A percentile compares a stretch with the other conserved stretches of the same genome.
Conservation (phyloP, 1,284 basidiomycete genomes). For the Leccinum cinnamomeum region DNA sequence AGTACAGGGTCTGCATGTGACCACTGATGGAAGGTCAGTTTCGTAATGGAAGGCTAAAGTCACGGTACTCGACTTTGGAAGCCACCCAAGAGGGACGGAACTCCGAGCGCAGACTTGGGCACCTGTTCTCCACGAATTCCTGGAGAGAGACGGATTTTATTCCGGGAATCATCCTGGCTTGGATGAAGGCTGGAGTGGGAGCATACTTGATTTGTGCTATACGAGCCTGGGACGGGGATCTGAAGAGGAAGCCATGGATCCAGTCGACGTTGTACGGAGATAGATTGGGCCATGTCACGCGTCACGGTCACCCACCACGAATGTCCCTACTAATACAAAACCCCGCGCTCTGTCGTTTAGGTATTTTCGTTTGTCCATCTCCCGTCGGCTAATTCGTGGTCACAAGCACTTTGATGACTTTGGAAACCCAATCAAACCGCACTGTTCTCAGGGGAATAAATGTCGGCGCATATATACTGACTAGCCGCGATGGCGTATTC, state of each 20-base stretch:
- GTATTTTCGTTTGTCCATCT: conserved; percentile 18
- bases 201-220: conserved; percentile 33
- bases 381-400: conserved; percentile 13
- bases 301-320: conserved; percentile 27
- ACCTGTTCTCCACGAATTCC: conserved; percentile 54
- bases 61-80: conserved; percentile 51
- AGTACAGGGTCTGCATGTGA: conserved; percentile 74
- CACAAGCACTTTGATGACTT: conserved; percentile 45
- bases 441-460: conserved; percentile 45
- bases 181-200: conserved; percentile 41
- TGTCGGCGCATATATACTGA: conserved; percentile 43
- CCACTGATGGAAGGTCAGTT: conserved; percentile 45
- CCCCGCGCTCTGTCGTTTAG: conserved; percentile 46
- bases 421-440: conserved; percentile 42
- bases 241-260: conserved; percentile 36
- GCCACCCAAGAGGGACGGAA: conserved; percentile 69
- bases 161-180: conserved; percentile 33
- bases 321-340: conserved; percentile 40
- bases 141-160: conserved; percentile 42
- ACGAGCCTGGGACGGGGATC: conserved; percentile 22
- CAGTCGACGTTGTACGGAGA: neutral
- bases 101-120: conserved; percentile 53
- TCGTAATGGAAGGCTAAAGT: no score
- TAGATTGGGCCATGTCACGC: conserved; percentile 17
- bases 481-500: conserved; percentile 9